Conservation (phyloP, 2,329 filamentous ascomycete species). For the Colletotrichum musicola region DNA sequence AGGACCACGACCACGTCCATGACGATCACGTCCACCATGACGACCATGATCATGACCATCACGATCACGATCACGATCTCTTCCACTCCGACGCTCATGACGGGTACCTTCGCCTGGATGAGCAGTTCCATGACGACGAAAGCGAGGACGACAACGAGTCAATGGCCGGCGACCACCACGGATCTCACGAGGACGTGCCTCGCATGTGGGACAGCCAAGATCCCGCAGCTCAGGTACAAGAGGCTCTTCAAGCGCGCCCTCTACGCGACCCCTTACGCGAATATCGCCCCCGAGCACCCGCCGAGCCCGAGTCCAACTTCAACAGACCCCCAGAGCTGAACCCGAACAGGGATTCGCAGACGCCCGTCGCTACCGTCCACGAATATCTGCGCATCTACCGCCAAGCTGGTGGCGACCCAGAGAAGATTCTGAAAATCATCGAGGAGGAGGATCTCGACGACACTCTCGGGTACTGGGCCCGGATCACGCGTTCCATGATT, state of each 20-base stretch:
- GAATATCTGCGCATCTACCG: constrained; percentile 69
- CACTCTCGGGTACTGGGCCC: constrained; percentile 70
- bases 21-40: constrained; percentile 38
- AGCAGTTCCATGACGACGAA: too few species aligned
- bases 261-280: background rate
- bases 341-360: constrained; percentile 11
- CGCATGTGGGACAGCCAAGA: constrained; percentile 26
- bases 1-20: constrained; percentile 8
- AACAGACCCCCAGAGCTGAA: constrained; percentile 16
- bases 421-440: constrained; percentile 71
- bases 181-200: constrained; percentile 17
- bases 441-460: constrained; percentile 70
- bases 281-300: constrained; percentile 10
- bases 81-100: too few species aligned
- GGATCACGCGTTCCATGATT: constrained; percentile 55
- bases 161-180: background rate
- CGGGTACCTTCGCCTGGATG: too few species aligned
- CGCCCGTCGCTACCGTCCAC: constrained; percentile 47
- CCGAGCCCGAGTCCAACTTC: constrained; percentile 26
- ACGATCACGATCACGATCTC: constrained; percentile 9
- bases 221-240: constrained; percentile 1
- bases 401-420: constrained; percentile 70
- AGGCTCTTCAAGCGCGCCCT: background rate
- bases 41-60: background rate
- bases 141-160: constrained; percentile 32